phyloP scores from a whole-genome alignment of 1,284 basidiomycete genomes.

The Ustilago curta region DNA sequence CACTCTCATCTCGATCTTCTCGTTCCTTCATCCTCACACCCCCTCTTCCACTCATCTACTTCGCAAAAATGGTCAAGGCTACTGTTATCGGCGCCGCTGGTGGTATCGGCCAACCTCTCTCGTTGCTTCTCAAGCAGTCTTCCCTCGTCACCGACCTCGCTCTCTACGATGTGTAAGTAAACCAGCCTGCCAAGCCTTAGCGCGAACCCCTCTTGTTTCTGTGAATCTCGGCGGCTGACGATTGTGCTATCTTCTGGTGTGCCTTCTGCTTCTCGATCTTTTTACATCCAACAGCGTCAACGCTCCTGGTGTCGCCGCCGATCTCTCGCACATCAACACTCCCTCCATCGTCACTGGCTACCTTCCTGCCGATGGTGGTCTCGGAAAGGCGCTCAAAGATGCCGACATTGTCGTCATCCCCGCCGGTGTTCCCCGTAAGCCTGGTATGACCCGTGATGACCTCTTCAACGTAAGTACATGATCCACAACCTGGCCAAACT shows the following conservation, averaged over 20 bases:
- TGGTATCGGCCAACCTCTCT: constrained; percentile 81
- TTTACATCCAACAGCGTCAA: constrained; percentile 54
- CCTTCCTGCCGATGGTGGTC: constrained; percentile 76
- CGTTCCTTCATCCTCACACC: neutral
- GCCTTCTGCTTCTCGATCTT: neutral
- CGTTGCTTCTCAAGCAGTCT: constrained; percentile 88
- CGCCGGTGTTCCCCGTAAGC: constrained; percentile 94
- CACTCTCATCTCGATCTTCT: neutral
- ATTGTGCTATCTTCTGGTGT: neutral
- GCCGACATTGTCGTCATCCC: constrained; percentile 95
- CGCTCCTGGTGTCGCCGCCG: constrained; percentile 93
- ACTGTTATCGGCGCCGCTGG: constrained; percentile 68
- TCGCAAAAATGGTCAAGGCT: constrained; percentile 64
- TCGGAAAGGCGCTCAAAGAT: constrained; percentile 84
- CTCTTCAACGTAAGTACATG: constrained; percentile 81
- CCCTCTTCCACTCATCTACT: neutral
- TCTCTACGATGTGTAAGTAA: constrained; percentile 94
- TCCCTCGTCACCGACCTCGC: constrained; percentile 79
- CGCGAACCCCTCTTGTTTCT: neutral
- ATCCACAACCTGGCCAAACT: neutral
- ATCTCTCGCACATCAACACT: constrained; percentile 86
- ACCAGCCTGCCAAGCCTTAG: no score
- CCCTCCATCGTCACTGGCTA: constrained; percentile 69
- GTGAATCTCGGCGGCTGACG: neutral
- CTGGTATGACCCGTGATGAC: constrained; percentile 81